phyloP scores from a whole-genome alignment of 2,329 filamentous ascomycete species.

The Colletotrichum tropicale region DNA sequence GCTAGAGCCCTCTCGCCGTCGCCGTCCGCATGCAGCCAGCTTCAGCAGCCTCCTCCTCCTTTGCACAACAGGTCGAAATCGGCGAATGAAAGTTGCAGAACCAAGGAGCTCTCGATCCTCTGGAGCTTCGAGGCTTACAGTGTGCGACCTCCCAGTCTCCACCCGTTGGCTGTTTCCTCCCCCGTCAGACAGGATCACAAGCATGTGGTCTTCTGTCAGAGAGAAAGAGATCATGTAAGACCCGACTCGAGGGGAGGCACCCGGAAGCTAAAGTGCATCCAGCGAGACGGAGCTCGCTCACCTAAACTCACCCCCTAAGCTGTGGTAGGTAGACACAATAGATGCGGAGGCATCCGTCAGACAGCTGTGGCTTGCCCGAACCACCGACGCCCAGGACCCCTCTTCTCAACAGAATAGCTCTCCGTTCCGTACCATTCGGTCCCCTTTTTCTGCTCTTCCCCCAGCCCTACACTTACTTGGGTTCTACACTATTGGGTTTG shows the following conservation, averaged over 20 bases:
- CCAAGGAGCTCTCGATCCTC: neutral
- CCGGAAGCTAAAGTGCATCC: neutral
- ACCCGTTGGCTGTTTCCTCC: neutral
- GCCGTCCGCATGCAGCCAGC: slow-evolving; percentile 10
- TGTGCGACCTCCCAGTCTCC: neutral
- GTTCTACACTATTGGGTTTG: neutral
- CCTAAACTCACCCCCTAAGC: slow-evolving; percentile 9
- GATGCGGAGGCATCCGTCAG: neutral
- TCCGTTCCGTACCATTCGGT: neutral
- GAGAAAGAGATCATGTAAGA: neutral
- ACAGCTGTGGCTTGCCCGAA: neutral
- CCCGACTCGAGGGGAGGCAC: neutral
- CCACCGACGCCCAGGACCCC: neutral
- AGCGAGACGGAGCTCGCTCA: neutral
- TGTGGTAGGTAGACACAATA: neutral
- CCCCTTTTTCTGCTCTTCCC: neutral
- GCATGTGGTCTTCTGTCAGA: neutral
- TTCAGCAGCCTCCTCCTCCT: neutral
- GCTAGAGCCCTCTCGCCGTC: neutral
- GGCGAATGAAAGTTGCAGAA: slow-evolving; percentile 6
- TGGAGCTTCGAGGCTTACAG: neutral
- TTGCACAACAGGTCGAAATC: slow-evolving; percentile 1
- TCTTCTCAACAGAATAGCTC: neutral
- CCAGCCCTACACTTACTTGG: slow-evolving; percentile 11
- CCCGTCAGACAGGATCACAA: slow-evolving; percentile 4